These are phyloP conservation scores for Mediolabrus comicus DNA, from an alignment of 108 stramenopile species.

Conservation along the genomic window DNA sequence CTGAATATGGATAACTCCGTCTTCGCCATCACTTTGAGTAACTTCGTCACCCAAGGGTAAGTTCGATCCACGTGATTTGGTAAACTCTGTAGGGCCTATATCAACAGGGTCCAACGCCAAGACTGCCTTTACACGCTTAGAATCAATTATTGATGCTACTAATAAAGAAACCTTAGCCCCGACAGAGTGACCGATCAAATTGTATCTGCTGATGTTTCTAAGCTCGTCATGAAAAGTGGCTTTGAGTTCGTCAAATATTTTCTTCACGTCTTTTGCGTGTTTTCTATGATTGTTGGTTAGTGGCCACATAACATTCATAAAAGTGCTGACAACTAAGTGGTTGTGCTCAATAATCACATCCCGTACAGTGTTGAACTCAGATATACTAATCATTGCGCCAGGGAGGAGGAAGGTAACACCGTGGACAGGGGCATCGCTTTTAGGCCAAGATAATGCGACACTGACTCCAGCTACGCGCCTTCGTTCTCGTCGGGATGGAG, in stretches of 20 bases:
- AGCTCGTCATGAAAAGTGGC: background rate
- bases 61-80: background rate
- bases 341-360: background rate
- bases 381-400: constrained; percentile 6
- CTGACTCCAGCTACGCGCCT: background rate
- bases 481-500: background rate
- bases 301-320: background rate
- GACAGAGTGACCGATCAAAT: background rate
- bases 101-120: constrained; percentile 8
- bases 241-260: constrained; percentile 2
- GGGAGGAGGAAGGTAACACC: constrained; percentile 1
- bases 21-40: background rate
- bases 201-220: background rate
- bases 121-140: background rate
- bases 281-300: background rate
- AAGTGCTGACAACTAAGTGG: background rate
- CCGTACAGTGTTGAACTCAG: background rate
- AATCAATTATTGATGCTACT: background rate
- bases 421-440: background rate
- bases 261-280: background rate
- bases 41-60: constrained; percentile 1
- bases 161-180: background rate
- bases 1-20: background rate
- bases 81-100: background rate
- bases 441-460: background rate